These are phyloP conservation scores for Globisporangium takayamanum DNA, from an alignment of 352 stramenopile species.

Conservation along the genomic window DNA sequence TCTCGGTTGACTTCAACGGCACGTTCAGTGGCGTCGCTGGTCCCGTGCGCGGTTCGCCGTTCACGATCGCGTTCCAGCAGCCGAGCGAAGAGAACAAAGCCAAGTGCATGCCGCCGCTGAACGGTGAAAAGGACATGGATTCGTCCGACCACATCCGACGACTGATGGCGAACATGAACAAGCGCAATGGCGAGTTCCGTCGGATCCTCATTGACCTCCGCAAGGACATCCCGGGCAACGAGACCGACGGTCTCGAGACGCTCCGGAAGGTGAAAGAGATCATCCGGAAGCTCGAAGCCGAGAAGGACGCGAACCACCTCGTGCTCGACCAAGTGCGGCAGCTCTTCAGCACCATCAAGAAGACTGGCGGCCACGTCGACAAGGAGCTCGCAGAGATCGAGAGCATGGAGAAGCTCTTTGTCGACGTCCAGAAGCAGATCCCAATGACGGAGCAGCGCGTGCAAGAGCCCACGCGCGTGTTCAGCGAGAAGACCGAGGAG, in stretches of 20 bases:
- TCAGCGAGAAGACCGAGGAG: conserved; percentile 90
- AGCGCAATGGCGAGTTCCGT: conserved; percentile 76
- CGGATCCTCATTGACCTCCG: conserved; percentile 71
- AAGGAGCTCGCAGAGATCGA: conserved; percentile 81
- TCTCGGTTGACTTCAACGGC: conserved; percentile 89
- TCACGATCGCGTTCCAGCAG: conserved; percentile 48
- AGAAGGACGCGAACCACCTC: conserved; percentile 62
- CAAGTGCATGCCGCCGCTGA: conserved; percentile 66
- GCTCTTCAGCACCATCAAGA: conserved; percentile 76
- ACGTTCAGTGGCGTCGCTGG: conserved; percentile 92
- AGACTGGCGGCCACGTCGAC: conserved; percentile 70
- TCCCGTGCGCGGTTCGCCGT: conserved; percentile 92
- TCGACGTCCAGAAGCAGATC: conserved; percentile 75
- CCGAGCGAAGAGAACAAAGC: conserved; percentile 61
- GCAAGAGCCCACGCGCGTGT: conserved; percentile 76
- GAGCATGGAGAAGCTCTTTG: conserved; percentile 78
- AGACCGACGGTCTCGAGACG: conserved; percentile 70
- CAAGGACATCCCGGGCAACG: conserved; percentile 79
- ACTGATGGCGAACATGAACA: conserved; percentile 80
- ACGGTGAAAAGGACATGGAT: conserved; percentile 66
- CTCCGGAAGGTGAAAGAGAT: conserved; percentile 84
- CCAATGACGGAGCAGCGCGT: conserved; percentile 67
- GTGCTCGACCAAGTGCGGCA: conserved; percentile 75
- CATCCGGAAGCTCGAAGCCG: conserved; percentile 65
- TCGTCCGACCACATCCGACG: conserved; percentile 62